phyloP scores from a whole-genome alignment of 78 protist species.

The Pigoraptor vietnamica region DNA sequence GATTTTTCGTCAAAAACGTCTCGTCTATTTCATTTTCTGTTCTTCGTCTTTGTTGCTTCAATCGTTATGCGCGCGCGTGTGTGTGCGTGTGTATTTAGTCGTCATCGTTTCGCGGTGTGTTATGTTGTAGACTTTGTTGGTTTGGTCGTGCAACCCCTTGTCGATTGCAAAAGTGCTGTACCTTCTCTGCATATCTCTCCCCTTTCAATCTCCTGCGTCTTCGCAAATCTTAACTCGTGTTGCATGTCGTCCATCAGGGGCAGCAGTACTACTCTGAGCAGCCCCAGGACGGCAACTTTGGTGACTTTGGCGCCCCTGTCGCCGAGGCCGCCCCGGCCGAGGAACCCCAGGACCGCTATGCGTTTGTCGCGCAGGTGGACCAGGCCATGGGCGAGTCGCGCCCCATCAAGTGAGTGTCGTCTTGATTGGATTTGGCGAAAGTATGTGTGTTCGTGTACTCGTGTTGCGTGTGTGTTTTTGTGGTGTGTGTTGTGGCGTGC shows the following conservation, averaged over 20 bases:
- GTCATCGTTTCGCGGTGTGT: not conserved
- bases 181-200: not conserved
- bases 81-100: too few relatives aligned
- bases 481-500: too few relatives aligned
- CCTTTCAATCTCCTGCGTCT: not conserved
- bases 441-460: too few relatives aligned
- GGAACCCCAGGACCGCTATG: not conserved
- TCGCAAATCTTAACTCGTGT: too few relatives aligned
- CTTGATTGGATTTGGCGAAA: not conserved
- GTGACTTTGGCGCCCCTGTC: not conserved
- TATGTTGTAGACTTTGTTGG: not conserved
- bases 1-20: too few relatives aligned
- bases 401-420: not conserved
- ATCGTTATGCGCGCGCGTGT: too few relatives aligned
- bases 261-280: not conserved
- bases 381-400: not conserved
- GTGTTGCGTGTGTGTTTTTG: not conserved
- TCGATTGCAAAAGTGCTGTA: not conserved
- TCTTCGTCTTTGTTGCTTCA: too few relatives aligned
- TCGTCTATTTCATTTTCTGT: too few relatives aligned
- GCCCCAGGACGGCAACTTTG: not conserved
- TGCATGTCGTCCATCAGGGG: not conserved
- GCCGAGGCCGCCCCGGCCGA: not conserved
- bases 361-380: not conserved
- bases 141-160: not conserved